phyloP scores from a whole-genome alignment of 345 rosid species.

The Citrus hindsii region DNA sequence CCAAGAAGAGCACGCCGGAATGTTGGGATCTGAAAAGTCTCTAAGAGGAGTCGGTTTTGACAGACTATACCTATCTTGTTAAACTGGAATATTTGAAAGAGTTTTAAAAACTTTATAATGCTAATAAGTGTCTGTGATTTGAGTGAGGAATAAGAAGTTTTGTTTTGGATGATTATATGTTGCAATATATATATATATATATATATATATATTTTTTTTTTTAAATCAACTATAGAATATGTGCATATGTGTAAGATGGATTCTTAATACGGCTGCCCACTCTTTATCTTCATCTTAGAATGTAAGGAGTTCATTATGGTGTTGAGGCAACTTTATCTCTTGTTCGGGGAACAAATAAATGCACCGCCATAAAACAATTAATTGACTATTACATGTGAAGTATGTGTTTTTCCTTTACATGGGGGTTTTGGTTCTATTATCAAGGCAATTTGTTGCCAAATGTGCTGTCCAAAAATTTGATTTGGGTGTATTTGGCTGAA shows the following conservation, averaged over 20 bases:
- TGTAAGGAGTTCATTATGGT: neutral
- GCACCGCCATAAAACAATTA: neutral
- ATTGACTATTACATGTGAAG: neutral
- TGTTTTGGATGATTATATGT: neutral
- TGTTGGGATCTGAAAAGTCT: neutral
- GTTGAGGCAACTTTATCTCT: neutral
- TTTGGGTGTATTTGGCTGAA: neutral
- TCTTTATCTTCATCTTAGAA: neutral
- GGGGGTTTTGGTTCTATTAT: neutral
- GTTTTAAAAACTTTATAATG: neutral
- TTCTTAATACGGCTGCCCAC: neutral
- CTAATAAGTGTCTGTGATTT: no score
- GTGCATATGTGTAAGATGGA: neutral
- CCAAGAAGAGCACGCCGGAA: neutral
- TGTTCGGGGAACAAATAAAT: neutral
- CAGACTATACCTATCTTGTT: neutral
- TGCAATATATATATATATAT: no score
- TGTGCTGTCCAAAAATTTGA: neutral
- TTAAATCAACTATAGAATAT: neutral
- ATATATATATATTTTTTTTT: no score
- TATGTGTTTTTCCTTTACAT: neutral
- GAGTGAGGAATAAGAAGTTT: neutral
- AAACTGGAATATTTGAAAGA: neutral
- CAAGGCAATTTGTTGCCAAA: neutral
- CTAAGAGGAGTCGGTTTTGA: neutral